Evolutionary conservation across 2,329 filamentous ascomycete genomes (phyloP).

Genomic region (Fusarium verrucosum): DNA sequence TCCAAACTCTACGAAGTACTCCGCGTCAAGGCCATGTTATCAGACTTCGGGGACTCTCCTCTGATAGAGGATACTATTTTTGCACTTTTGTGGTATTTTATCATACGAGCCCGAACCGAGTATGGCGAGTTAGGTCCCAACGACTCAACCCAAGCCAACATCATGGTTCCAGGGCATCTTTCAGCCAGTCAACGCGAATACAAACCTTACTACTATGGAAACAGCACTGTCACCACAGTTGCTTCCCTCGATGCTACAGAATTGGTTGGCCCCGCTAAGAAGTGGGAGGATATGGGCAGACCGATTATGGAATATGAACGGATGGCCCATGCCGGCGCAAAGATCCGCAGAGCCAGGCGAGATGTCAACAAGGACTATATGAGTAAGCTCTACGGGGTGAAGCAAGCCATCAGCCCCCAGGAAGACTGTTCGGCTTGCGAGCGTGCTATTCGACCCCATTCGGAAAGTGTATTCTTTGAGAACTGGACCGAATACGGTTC

Average conservation of each 20-base stretch:
- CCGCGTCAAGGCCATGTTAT: not conserved
- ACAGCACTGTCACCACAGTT: constrained; percentile 26
- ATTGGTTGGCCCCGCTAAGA: not conserved
- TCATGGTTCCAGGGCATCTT: constrained; percentile 13
- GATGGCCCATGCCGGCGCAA: constrained; percentile 1
- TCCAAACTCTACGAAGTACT: not conserved
- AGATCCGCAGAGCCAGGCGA: constrained; percentile 3
- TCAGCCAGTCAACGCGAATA: not conserved
- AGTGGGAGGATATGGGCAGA: not conserved
- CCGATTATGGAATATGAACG: not conserved
- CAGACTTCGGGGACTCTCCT: not conserved
- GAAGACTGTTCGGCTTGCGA: constrained; percentile 16
- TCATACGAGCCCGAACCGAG: constrained; percentile 21
- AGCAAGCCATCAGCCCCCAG: constrained; percentile 6
- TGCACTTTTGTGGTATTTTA: constrained; percentile 30
- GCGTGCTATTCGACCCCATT: constrained; percentile 17
- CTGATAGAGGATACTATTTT: constrained; percentile 29
- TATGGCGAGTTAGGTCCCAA: not conserved
- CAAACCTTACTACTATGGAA: constrained; percentile 23
- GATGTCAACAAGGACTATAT: constrained; percentile 10
- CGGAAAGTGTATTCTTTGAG: constrained; percentile 29
- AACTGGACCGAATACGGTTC: constrained; percentile 33
- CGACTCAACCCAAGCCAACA: constrained; percentile 2
- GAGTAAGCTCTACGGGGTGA: constrained; percentile 25
- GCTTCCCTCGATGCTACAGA: constrained; percentile 1